Conservation (phyloP, 2,329 filamentous ascomycete genomes). For the Chrysoporthe puriensis region DNA sequence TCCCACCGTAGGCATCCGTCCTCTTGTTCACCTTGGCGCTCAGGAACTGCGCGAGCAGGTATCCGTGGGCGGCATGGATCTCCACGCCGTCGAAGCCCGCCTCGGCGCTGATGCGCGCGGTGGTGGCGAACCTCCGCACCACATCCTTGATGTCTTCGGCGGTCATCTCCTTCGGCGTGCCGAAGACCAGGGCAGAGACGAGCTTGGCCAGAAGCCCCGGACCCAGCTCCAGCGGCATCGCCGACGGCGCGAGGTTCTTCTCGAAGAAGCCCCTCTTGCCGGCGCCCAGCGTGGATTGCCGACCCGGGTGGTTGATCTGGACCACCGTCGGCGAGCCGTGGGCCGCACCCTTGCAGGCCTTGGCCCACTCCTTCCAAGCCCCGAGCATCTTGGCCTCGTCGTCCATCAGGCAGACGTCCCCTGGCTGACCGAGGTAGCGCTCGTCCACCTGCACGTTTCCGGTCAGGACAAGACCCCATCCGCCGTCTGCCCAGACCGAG, state of each 20-base stretch:
- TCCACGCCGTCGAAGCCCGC: conserved; percentile 52
- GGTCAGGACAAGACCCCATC: conserved; percentile 58
- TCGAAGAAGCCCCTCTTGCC: conserved; percentile 50
- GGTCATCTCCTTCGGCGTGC: conserved; percentile 61
- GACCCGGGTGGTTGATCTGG: conserved; percentile 66
- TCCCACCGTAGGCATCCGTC: conserved; percentile 60
- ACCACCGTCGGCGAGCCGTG: conserved; percentile 57
- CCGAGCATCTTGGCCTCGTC: conserved; percentile 36
- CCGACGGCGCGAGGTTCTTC: conserved; percentile 48
- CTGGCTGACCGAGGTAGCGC: conserved; percentile 40
- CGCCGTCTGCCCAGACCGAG: conserved; percentile 54
- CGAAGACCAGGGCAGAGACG: conserved; percentile 45
- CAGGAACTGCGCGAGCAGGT: conserved; percentile 61
- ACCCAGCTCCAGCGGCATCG: conserved; percentile 48
- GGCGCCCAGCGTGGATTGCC: conserved; percentile 46
- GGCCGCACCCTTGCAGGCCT: conserved; percentile 53
- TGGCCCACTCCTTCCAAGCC: conserved; percentile 45
- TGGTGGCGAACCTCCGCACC: conserved; percentile 55
- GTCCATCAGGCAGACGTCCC: conserved; percentile 42
- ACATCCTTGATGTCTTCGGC: conserved; percentile 56
- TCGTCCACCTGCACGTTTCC: conserved; percentile 51
- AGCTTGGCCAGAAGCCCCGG: conserved; percentile 40
- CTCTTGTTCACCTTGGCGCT: conserved; percentile 53
- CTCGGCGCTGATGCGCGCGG: conserved; percentile 51
- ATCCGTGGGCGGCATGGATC: conserved; percentile 58